Conservation (phyloP, 805 yeast species). For the Kluyveromyces aestuarii region DNA sequence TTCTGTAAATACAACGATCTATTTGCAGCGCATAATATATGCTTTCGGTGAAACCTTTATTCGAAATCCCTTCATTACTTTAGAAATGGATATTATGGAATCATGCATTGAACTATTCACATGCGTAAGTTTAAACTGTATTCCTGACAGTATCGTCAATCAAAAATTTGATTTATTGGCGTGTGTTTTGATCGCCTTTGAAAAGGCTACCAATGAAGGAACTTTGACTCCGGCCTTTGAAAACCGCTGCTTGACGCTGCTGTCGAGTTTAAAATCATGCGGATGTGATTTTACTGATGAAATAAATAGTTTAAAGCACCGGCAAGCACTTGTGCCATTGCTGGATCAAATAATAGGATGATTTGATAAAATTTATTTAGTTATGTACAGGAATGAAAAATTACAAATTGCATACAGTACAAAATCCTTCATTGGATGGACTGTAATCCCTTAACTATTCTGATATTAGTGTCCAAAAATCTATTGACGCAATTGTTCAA, state of each 20-base stretch:
- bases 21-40: slow-evolving; percentile 19
- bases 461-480: slow-evolving; percentile 79
- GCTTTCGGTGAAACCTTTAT: slow-evolving; percentile 22
- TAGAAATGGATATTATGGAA: slow-evolving; percentile 10
- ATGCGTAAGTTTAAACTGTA: slow-evolving; percentile 6
- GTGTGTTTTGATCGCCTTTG: slow-evolving; percentile 11
- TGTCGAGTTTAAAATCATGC: slow-evolving; percentile 4
- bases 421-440: slow-evolving; percentile 14
- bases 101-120: slow-evolving; percentile 9
- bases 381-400: background rate
- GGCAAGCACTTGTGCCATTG: background rate
- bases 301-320: background rate
- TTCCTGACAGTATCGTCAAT: slow-evolving; percentile 13
- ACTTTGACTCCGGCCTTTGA: slow-evolving; percentile 3
- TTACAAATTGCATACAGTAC: background rate
- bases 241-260: background rate
- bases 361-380: background rate
- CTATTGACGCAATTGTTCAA: slow-evolving; percentile 74
- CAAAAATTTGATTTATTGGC: slow-evolving; percentile 22
- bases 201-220: slow-evolving; percentile 22
- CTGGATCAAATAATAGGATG: background rate
- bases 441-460: slow-evolving; percentile 54
- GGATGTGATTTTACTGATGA: slow-evolving; percentile 11
- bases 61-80: slow-evolving; percentile 21
- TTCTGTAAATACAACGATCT: slow-evolving; percentile 6